Base-by-base conservation (phyloP, 352 stramenopile species). In the Globisporangium acanthophoron region DNA sequence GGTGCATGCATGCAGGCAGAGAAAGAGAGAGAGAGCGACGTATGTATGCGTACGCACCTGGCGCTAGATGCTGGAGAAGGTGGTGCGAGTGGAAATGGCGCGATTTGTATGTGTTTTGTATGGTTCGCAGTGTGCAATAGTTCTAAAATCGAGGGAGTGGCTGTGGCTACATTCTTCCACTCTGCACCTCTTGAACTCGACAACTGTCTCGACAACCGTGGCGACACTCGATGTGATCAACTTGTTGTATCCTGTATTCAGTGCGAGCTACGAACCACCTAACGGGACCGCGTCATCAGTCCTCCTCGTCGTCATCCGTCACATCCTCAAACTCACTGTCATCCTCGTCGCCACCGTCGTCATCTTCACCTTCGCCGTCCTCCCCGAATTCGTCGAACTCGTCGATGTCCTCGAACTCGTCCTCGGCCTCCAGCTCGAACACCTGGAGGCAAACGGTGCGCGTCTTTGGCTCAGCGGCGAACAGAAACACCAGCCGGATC, bases 381-480 rank as follows among this genome's bases (percentile, higher is more conserved):
- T 46, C 41, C 16, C 1, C 41, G 3, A 48, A 48, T 0, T 48
- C 43, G 18, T 48, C 44, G 24, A 49, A 49, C 2, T 49, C 44
- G 7, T 29, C 20, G 9, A 49, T 13, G 44, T 49, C 44, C 44
- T 49, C 44, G 21, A 49, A 49, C 20, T 49, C 44, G n/a, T 49
- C n/a, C 44, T 49, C 44, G n/a, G 20, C 44, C n/a, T 49, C 44
- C n/a, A 49, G 44, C 44, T 49, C 44, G 24, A 49, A 49, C 20
- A 49, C 44, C 12, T 49, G 44, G 0, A 49, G n/a, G 15, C n/a
- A 49, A 9, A 73, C 45, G 35, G 63, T 24, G 61, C 69, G 24
- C 66, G 72, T 59, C 41, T 41, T 39, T 70, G 70, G 41, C 33
- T 73, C 20, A 55, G 73, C 24, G 61, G 70, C 48, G 20, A 44